Base-by-base conservation (phyloP, 2,329 filamentous ascomycete genomes). In the Didymella keratinophila region DNA sequence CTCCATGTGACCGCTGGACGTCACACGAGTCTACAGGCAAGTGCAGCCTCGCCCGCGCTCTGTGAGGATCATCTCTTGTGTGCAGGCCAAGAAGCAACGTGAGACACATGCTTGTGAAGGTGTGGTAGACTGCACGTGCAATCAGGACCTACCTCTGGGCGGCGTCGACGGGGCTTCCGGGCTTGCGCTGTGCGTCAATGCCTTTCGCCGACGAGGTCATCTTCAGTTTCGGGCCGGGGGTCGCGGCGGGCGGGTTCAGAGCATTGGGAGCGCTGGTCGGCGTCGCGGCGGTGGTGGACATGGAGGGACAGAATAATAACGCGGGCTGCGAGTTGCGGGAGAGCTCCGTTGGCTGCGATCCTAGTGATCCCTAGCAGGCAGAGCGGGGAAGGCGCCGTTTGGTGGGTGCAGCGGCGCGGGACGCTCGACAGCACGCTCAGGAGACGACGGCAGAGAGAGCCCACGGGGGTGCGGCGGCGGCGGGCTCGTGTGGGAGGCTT, bases 91-190 rank as follows among this genome's bases (percentile, higher is more conserved):
- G 23, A 25, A 25, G 23, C 23, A 25, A 7, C 23, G 23, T 7
- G 7, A 7, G 23, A 25, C 23, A 7, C 23, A 25, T 28, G 27
- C 27, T 28, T 28, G 30, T 32, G 30, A 12, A 32, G 16, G 34
- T 37, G 34, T 8, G 6, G 14, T n/a, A n/a, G 14, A 11, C 36
- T 39, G 36, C 36, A 39, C 36, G 36, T 39, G 36, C 36, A 37
- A 11, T 6, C 16, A 36, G 44, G 23, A 25, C 64, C 83, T 76
- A 86, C 84, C 82, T 83, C 72, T 83, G 81, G 67, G 75, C 78
- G 62, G 76, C 80, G 70, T 86, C 83, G 44, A 82, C 78, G 61
- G 84, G 84, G 72, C 83, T 86, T 57, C 78, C 81, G 65, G 82
- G 84, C 75, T 84, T 84, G 74, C 84, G 83, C 72, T 78, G 77